Evolutionary conservation across 148 eudicot species (phyloP).

Genomic region (Dianthus caryophyllus): DNA sequence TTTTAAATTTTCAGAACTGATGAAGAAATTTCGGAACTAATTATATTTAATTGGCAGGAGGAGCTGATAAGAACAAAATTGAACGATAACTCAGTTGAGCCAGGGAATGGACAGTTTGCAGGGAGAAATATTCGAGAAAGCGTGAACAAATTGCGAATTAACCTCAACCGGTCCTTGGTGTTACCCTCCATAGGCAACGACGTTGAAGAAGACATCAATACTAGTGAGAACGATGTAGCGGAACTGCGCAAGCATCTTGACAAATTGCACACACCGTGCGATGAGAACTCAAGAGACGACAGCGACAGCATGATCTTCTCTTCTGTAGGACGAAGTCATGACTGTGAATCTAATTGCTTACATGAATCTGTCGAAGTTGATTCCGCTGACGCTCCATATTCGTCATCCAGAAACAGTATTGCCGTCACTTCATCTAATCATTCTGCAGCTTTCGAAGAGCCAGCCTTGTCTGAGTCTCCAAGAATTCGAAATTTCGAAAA

Average conservation of each 20-base stretch:
- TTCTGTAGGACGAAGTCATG: constrained; percentile 58
- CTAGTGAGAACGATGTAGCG: constrained; percentile 58
- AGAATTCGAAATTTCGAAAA: constrained; percentile 50
- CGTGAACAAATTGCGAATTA: constrained; percentile 71
- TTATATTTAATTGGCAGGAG: constrained; percentile 39
- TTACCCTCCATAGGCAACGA: constrained; percentile 59
- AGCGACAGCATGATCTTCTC: constrained; percentile 44
- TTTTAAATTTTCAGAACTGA: neutral
- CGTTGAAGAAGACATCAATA: constrained; percentile 37
- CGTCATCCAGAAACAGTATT: constrained; percentile 30
- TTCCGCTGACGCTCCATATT: constrained; percentile 32
- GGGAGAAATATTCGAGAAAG: constrained; percentile 65
- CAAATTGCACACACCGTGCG: constrained; percentile 38
- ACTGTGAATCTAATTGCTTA: constrained; percentile 54
- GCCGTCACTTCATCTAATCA: neutral
- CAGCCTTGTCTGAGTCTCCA: constrained; percentile 76
- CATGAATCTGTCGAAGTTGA: constrained; percentile 58
- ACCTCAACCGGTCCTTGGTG: constrained; percentile 81
- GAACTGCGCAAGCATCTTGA: constrained; percentile 63
- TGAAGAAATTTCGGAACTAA: neutral
- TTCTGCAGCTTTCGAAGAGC: constrained; percentile 56
- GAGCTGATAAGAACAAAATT: constrained; percentile 78
- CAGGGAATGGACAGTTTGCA: constrained; percentile 32
- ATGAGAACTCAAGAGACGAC: constrained; percentile 13
- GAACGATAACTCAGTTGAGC: constrained; percentile 36